Percentiles rank a stretch among this genome's conserved stretches.
These are phyloP conservation scores for Zea mays DNA, from an alignment of 176 grass and related monocot genomes.

Conservation along the genomic window DNA sequence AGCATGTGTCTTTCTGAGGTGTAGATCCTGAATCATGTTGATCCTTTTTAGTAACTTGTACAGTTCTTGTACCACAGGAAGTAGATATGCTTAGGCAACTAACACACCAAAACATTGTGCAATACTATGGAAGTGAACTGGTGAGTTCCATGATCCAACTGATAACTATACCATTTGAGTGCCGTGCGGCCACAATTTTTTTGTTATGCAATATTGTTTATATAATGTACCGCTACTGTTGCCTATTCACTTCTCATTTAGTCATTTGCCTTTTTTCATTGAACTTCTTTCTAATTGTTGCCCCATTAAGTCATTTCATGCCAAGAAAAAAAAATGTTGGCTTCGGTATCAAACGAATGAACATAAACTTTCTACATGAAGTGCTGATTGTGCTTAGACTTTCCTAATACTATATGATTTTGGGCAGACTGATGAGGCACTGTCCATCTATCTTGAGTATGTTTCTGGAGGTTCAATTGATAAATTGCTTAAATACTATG, in stretches of 20 bases:
- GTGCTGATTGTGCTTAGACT: conserved; percentile 25
- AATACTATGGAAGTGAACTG: conserved; percentile 85
- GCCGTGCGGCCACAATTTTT: background rate
- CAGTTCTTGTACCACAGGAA: conserved; percentile 52
- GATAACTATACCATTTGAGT: background rate
- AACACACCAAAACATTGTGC: conserved; percentile 88
- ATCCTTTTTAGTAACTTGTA: conserved; percentile 22
- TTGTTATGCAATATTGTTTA: background rate
- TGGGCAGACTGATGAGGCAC: conserved; percentile 55
- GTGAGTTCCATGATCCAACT: conserved; percentile 47
- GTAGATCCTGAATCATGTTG: background rate
- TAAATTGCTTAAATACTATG: conserved; percentile 87
- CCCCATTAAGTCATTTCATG: background rate
- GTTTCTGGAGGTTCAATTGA: conserved; percentile 91
- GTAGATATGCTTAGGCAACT: conserved; percentile 83
- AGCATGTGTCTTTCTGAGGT: background rate
- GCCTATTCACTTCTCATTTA: conserved; percentile 3
- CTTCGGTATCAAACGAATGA: background rate
- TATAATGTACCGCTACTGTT: background rate
- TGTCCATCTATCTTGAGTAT: conserved; percentile 88
- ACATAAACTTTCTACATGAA: background rate
- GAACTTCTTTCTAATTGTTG: background rate
- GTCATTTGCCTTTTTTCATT: background rate
- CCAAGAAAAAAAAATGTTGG: background rate
- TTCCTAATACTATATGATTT: conserved; percentile 31